Evolutionary conservation across 1,284 basidiomycete species (phyloP).

Genomic region (Cryptococcus sp.): DNA sequence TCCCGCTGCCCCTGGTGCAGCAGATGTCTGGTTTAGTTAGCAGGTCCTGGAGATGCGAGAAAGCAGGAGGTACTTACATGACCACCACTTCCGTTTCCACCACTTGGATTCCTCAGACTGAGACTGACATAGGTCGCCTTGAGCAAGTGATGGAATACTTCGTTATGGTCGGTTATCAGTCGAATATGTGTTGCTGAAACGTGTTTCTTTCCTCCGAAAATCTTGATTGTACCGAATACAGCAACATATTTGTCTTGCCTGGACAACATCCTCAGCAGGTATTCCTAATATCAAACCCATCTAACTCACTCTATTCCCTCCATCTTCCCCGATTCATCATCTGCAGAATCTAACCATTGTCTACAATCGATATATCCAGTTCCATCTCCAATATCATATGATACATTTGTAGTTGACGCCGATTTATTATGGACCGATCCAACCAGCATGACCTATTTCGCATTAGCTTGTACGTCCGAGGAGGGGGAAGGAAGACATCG

Average conservation of each 20-base stretch:
- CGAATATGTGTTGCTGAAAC: conserved; percentile 73
- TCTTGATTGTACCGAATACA: conserved; percentile 85
- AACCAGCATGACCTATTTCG: conserved; percentile 58
- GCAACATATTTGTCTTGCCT: conserved; percentile 72
- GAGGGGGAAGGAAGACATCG: conserved; percentile 21
- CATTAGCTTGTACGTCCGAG: conserved; percentile 2
- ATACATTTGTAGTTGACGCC: conserved; percentile 72
- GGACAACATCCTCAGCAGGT: background rate
- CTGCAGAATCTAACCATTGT: conserved; percentile 74
- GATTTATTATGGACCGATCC: conserved; percentile 70
- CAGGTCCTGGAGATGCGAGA: no score
- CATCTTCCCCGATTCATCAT: conserved; percentile 55
- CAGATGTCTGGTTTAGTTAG: no score
- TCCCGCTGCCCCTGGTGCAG: conserved; percentile 4
- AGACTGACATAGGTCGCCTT: conserved; percentile 56
- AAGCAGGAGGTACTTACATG: background rate
- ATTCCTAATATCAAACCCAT: background rate
- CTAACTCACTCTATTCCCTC: conserved; percentile 48
- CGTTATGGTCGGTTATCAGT: conserved; percentile 65
- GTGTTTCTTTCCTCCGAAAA: conserved; percentile 75
- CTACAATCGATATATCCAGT: conserved; percentile 83
- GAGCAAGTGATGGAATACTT: conserved; percentile 73
- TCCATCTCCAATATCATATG: conserved; percentile 81
- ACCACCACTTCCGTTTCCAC: conserved; percentile 27
- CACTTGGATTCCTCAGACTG: conserved; percentile 49